Evolutionary conservation across 768 basidiomycete genomes (phyloP), one percentile per base, ranked within the genome.

Genomic region (Mycena olivaceomarginata): DNA sequence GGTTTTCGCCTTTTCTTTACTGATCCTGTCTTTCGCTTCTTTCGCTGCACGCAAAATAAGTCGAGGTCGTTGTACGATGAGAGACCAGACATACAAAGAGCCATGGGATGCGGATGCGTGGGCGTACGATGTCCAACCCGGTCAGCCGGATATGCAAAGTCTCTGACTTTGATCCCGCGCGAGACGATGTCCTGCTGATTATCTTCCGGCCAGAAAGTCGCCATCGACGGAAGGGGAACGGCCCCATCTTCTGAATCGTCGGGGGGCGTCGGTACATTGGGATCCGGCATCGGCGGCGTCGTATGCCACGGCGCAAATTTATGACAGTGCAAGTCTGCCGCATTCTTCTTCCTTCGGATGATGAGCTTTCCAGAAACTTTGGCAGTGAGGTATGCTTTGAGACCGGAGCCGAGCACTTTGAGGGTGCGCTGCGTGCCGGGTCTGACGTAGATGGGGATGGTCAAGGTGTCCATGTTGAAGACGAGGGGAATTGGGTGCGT

Each of bases 91-190:
- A 16, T 71, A 79, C 78, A 31, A 3, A 67, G 3, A 40, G 60
- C 56, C 60, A 76, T 46, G 16, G 78, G 68, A 12, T 37, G 43
- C 63, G 22, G 46, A 25, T 67, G 13, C 18, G 37, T 22, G 18
- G 78, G 78, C 37, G 40, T 64, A 8, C 9, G 41, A 41, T 76
- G 75, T 5, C 75, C 75, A 37, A 70, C 68, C 16, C 74, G 51
- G 25, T 9, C 45, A 0, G 48, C 39, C 11, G 78, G 72, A 62
- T 79, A 79, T 5, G 78, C 78, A 70, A 79, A 79, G 64, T 79
- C 78, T 59, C 75, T 67, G 56, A 79, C 78, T 67, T 74, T 76
- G 75, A 79, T 76, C 6, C 75, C 78, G 6, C 5, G 11, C 11
- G 66, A 43, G 2, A 74, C 75, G 6, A 76, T n/a, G 16, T 66